These are phyloP conservation scores for Remersonia thermophila DNA, from an alignment of 2,329 filamentous ascomycete genomes.

Conservation along the genomic window DNA sequence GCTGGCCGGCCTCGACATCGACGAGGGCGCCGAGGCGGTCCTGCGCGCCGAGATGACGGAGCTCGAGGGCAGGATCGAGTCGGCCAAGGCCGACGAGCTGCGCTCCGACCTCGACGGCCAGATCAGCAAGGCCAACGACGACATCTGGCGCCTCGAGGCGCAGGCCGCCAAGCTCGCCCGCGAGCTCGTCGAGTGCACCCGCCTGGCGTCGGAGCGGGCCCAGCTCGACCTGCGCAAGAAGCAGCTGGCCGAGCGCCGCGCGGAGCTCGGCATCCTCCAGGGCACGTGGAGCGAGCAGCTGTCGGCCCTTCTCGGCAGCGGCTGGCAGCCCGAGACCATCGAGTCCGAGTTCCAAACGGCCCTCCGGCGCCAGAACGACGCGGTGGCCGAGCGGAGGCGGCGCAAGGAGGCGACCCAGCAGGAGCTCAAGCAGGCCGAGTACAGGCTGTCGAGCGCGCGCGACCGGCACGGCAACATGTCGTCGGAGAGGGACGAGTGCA, in stretches of 20 bases:
- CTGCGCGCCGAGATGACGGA: slow-evolving; percentile 65
- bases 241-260: slow-evolving; percentile 60
- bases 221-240: slow-evolving; percentile 74
- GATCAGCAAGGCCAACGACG: slow-evolving; percentile 52
- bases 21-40: slow-evolving; percentile 72
- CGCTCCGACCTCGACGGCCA: slow-evolving; percentile 57
- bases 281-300: slow-evolving; percentile 64
- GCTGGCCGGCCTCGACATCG: slow-evolving; percentile 61
- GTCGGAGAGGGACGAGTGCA: slow-evolving; percentile 48
- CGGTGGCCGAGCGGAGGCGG: slow-evolving; percentile 52
- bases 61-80: slow-evolving; percentile 48
- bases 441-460: slow-evolving; percentile 52
- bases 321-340: slow-evolving; percentile 59
- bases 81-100: slow-evolving; percentile 50
- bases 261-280: slow-evolving; percentile 64
- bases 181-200: slow-evolving; percentile 76
- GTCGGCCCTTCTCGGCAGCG: slow-evolving; percentile 45
- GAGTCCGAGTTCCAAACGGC: slow-evolving; percentile 58
- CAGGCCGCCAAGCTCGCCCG: slow-evolving; percentile 58
- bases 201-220: slow-evolving; percentile 69
- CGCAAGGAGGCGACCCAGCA: slow-evolving; percentile 58
- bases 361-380: slow-evolving; percentile 43
- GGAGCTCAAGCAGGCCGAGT: slow-evolving; percentile 66
- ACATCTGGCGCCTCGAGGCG: slow-evolving; percentile 57
- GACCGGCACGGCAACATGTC: slow-evolving; percentile 53